Evolutionary conservation across 306 rosid species (phyloP).

Genomic region (Pachyrhizus erosus): DNA sequence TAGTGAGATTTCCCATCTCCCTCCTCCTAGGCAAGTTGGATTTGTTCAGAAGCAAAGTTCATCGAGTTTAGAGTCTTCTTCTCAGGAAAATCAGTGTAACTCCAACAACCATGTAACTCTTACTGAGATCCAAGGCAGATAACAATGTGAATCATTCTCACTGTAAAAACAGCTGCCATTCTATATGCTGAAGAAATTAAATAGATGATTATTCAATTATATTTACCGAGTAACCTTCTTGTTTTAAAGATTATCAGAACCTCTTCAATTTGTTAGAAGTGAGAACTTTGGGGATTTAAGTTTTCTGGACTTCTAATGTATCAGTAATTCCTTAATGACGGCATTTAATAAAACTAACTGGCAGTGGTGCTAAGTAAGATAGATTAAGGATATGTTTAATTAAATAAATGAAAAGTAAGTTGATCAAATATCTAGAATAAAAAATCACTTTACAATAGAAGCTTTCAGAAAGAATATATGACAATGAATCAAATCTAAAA

Average conservation of each 20-base stretch:
- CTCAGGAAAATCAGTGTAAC: constrained; percentile 37
- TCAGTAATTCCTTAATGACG: background rate
- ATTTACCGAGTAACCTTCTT: background rate
- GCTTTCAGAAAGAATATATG: background rate
- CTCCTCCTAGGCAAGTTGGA: constrained; percentile 52
- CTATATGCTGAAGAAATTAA: background rate
- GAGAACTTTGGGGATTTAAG: background rate
- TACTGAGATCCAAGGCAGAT: constrained; percentile 46
- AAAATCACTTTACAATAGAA: background rate
- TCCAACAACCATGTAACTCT: constrained; percentile 43
- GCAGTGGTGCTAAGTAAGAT: background rate
- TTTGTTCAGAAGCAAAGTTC: constrained; percentile 41
- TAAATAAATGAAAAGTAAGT: background rate
- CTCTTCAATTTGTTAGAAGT: background rate
- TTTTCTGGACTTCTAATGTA: background rate
- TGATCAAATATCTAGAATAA: background rate
- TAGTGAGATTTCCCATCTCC: constrained; percentile 51
- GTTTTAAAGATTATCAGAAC: background rate
- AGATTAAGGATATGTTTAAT: background rate
- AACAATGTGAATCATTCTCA: background rate
- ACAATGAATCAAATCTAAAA: background rate
- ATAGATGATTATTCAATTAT: background rate
- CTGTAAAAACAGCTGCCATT: background rate
- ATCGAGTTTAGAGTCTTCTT: constrained; percentile 36
- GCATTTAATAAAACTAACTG: background rate